Evolutionary conservation across 768 basidiomycete genomes (phyloP).

Genomic region (Hygrocybe coccinea): DNA sequence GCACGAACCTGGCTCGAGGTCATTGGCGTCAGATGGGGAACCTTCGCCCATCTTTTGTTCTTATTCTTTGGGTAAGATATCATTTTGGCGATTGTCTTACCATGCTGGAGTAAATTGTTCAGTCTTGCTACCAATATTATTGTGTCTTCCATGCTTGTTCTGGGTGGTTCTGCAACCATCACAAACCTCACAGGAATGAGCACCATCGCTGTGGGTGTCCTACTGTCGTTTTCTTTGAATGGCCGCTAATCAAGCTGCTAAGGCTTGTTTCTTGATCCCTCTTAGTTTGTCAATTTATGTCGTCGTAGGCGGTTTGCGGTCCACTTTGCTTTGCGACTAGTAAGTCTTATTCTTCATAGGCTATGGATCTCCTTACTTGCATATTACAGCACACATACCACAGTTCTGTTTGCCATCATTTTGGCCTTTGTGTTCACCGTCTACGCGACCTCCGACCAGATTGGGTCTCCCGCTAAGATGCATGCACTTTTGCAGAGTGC

Average conservation of each 20-base stretch:
- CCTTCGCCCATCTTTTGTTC: slow-evolving; percentile 71
- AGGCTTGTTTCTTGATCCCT: slow-evolving; percentile 88
- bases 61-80: slow-evolving; percentile 73
- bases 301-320: slow-evolving; percentile 81
- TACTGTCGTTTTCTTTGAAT: neutral
- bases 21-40: slow-evolving; percentile 76
- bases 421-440: slow-evolving; percentile 70
- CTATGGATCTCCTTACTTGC: neutral
- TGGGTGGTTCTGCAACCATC: slow-evolving; percentile 84
- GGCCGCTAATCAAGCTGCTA: neutral
- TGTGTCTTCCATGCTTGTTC: slow-evolving; percentile 80
- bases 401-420: slow-evolving; percentile 75
- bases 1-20: slow-evolving; percentile 90
- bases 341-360: slow-evolving; percentile 31
- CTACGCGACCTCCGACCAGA: slow-evolving; percentile 72
- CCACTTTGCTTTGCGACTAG: slow-evolving; percentile 84
- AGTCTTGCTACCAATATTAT: slow-evolving; percentile 85
- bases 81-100: neutral
- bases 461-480: slow-evolving; percentile 77
- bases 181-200: slow-evolving; percentile 84
- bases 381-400: slow-evolving; percentile 70
- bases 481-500: slow-evolving; percentile 66
- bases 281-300: slow-evolving; percentile 86
- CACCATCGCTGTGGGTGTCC: slow-evolving; percentile 60
- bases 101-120: neutral